Percentiles rank a stretch among this genome's conserved stretches.
phyloP scores from a whole-genome alignment of 331 rosid genomes.

The Pyrus hybrid region DNA sequence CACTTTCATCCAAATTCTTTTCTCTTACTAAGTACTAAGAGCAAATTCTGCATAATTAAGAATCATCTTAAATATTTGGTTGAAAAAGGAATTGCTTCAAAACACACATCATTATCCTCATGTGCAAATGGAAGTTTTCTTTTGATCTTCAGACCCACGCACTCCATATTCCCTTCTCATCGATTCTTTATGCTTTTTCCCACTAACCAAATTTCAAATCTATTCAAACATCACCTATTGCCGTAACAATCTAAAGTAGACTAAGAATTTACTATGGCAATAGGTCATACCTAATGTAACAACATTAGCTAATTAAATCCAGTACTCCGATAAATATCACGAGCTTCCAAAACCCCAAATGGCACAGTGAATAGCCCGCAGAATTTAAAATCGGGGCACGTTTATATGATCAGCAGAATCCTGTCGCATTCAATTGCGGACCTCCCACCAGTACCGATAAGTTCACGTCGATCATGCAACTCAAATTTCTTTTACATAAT shows the following conservation, averaged over 20 bases:
- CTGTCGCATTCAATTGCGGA: neutral
- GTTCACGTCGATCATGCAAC: neutral
- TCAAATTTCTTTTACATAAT: neutral
- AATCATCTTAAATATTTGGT: neutral
- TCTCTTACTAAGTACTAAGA: neutral
- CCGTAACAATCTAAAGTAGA: neutral
- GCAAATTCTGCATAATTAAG: neutral
- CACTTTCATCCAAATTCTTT: neutral
- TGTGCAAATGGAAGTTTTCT: neutral
- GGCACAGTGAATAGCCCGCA: neutral
- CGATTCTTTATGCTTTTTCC: neutral
- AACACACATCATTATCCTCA: neutral
- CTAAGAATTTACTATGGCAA: neutral
- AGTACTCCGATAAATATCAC: neutral
- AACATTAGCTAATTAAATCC: neutral
- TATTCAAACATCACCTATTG: neutral
- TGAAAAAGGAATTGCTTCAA: neutral
- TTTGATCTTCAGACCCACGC: neutral
- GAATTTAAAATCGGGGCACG: neutral
- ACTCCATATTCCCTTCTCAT: neutral
- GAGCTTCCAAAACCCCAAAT: neutral
- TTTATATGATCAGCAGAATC: neutral
- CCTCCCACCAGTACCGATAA: neutral
- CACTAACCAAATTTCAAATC: neutral
- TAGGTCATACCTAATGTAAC: neutral